These are phyloP conservation scores for Lentinula novae-zelandiae DNA, from an alignment of 1,284 basidiomycete species.

Conservation along the genomic window DNA sequence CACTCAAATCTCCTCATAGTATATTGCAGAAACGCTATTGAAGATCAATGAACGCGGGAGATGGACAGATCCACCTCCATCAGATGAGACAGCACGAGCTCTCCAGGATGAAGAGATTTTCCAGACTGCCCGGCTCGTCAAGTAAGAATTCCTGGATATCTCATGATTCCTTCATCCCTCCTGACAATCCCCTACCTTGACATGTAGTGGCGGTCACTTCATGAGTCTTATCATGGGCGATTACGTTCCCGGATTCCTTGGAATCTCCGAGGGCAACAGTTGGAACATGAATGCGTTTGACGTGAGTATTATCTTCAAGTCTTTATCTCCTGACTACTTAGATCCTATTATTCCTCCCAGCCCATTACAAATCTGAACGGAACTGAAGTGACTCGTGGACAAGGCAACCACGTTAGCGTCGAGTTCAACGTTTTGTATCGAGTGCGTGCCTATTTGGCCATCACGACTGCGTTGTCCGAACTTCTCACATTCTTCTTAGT, in stretches of 20 bases:
- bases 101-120: constrained; percentile 53
- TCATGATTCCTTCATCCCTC: neutral
- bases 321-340: neutral
- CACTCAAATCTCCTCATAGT: constrained; percentile 24
- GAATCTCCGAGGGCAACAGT: constrained; percentile 38
- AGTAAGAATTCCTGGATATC: constrained; percentile 24
- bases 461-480: neutral
- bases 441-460: constrained; percentile 19
- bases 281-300: constrained; percentile 43
- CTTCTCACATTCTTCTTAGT: constrained; percentile 22
- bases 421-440: constrained; percentile 55
- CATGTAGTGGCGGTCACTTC: constrained; percentile 36
- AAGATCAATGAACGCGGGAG: constrained; percentile 46
- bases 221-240: constrained; percentile 41
- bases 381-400: constrained; percentile 31
- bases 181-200: neutral
- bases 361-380: constrained; percentile 27
- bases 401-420: constrained; percentile 45
- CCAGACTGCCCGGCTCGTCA: constrained; percentile 49
- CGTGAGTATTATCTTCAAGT: constrained; percentile 20
- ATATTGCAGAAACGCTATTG: constrained; percentile 48
- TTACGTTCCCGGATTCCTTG: constrained; percentile 46
- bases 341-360: constrained; percentile 14
- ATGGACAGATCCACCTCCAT: constrained; percentile 35
- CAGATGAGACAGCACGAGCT: constrained; percentile 25